A percentile compares a stretch with the other conserved stretches of the same genome.
Evolutionary conservation across 169 alveolate genomes (phyloP).

Genomic region (Perkinsus marinus): DNA sequence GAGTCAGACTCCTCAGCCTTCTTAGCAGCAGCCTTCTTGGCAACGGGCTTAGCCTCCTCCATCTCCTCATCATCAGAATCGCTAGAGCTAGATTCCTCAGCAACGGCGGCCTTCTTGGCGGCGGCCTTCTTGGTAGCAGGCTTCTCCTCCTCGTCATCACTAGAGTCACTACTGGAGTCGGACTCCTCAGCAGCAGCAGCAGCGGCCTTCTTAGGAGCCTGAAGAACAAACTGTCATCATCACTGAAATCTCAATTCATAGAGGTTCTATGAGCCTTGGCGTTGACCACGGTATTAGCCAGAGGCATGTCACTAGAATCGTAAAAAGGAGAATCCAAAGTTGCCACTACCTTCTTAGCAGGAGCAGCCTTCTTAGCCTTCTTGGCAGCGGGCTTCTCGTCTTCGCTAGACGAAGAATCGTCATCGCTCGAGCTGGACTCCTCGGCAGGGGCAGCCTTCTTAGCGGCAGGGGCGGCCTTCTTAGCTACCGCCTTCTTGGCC

Average conservation of each 20-base stretch:
- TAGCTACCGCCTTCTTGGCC: not conserved
- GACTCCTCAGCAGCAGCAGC: not conserved
- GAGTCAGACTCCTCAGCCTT: not conserved
- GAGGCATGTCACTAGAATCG: not conserved
- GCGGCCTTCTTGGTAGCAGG: not conserved
- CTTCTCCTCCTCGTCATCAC: not conserved
- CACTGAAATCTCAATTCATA: not conserved
- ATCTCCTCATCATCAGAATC: not conserved
- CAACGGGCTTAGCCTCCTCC: not conserved
- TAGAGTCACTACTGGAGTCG: not conserved
- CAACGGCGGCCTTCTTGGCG: not conserved
- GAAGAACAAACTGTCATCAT: not conserved
- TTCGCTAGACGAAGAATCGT: not conserved
- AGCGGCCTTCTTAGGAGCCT: not conserved
- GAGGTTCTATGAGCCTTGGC: not conserved
- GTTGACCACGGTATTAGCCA: not conserved
- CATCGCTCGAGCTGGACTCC: not conserved
- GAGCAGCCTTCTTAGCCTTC: not conserved
- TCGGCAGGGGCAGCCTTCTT: not conserved
- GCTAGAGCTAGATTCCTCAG: not conserved
- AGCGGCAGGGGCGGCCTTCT: not conserved
- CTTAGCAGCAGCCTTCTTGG: not conserved
- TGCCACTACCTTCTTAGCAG: not conserved
- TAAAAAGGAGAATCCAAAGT: not conserved
- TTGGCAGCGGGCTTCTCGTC: not conserved